Conservation (phyloP, 2,329 filamentous ascomycete genomes). For the Scedosporium aurantiacum region DNA sequence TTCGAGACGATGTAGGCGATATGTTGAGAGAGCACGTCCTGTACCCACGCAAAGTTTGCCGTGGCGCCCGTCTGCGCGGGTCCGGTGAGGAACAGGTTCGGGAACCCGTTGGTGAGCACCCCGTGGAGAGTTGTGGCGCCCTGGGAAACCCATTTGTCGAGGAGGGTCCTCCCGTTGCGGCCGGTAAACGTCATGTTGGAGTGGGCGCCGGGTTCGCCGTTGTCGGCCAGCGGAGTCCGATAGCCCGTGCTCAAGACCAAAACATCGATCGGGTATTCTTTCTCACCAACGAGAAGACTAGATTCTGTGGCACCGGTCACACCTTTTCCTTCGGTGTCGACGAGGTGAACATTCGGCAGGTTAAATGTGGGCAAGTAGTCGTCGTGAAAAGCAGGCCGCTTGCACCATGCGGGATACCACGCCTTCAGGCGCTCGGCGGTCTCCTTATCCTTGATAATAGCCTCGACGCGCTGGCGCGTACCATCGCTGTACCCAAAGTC, state of each 20-base stretch:
- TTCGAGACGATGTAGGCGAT: constrained; percentile 25
- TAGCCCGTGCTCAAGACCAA: constrained; percentile 28
- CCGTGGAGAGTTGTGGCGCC: constrained; percentile 43
- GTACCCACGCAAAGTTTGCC: constrained; percentile 25
- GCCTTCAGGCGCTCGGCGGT: constrained; percentile 43
- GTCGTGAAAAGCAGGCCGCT: constrained; percentile 52
- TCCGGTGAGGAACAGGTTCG: constrained; percentile 41
- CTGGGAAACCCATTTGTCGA: constrained; percentile 28
- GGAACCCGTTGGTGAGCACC: constrained; percentile 34
- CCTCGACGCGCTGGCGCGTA: constrained; percentile 32
- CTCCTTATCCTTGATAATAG: constrained; percentile 35
- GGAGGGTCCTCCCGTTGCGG: constrained; percentile 29
- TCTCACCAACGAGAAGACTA: constrained; percentile 34
- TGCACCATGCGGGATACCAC: constrained; percentile 53
- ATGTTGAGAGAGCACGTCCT: constrained; percentile 27
- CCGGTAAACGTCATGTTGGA: constrained; percentile 25
- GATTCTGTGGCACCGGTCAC: constrained; percentile 31
- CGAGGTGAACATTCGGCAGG: constrained; percentile 40
- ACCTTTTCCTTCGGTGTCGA: constrained; percentile 49
- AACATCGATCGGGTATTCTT: constrained; percentile 25
- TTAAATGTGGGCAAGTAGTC: constrained; percentile 50
- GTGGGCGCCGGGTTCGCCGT: constrained; percentile 15
- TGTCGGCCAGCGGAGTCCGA: constrained; percentile 18
- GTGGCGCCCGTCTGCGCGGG: constrained; percentile 27
- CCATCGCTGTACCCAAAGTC: constrained; percentile 30